Conservation (phyloP, 2,329 filamentous ascomycete species). For the Epichloe scottii region DNA sequence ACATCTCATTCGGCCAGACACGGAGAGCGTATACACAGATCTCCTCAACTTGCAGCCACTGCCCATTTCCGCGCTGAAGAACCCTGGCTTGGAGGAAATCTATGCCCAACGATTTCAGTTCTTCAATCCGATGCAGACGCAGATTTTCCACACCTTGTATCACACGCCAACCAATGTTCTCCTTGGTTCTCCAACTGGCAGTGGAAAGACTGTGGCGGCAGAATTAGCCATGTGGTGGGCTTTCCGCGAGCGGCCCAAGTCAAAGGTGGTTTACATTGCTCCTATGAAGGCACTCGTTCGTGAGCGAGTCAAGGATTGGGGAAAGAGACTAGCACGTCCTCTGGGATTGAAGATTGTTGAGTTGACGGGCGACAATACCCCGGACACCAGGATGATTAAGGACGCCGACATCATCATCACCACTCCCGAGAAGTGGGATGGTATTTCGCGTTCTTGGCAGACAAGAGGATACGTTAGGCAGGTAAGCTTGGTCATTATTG, state of each 20-base stretch:
- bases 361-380: conserved; percentile 92
- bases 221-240: conserved; percentile 99
- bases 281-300: conserved; percentile 98
- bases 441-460: conserved; percentile 97
- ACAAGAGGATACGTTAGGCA: conserved; percentile 92
- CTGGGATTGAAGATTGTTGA: conserved; percentile 88
- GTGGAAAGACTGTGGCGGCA: conserved; percentile 92
- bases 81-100: conserved; percentile 73
- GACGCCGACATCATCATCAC: conserved; percentile 97
- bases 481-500: conserved; percentile 93
- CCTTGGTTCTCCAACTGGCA: conserved; percentile 88
- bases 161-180: conserved; percentile 86
- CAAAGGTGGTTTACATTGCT: conserved; percentile 97
- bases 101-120: conserved; percentile 84
- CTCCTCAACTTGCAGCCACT: conserved; percentile 84
- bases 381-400: conserved; percentile 87
- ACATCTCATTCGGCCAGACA: conserved; percentile 92
- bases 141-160: conserved; percentile 94
- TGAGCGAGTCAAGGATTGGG: conserved; percentile 94
- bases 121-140: conserved; percentile 99
- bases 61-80: conserved; percentile 76
- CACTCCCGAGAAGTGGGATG: conserved; percentile 99
- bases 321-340: conserved; percentile 63
- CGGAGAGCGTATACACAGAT: conserved; percentile 94
- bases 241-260: conserved; percentile 84